Evolutionary conservation across 306 rosid species (phyloP), one percentile per base, ranked within the genome.

Genomic region (Abrus pulchellus): DNA sequence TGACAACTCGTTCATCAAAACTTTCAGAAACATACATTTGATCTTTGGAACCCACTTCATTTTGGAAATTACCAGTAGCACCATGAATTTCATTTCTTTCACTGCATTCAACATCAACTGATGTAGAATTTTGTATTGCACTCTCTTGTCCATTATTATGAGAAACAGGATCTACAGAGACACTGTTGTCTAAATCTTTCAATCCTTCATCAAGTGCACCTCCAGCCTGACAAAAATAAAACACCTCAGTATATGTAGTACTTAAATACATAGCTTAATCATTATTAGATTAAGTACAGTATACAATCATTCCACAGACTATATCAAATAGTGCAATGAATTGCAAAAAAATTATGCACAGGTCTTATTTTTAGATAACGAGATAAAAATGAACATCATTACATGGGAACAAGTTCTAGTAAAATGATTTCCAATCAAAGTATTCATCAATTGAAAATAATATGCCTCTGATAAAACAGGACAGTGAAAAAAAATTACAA

Each of bases 121-220:
- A 71, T 65, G 83, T 32, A 75, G 84, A 73, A 47, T 76, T 66
- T 64, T 44, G 76, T 44, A 73, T 85, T 8, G 60, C 12, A 70
- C 80, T 88, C 77, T 84, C 86, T 70, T 86, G 87, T 68, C 60
- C 83, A 76, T 82, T 87, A 83, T 73, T 82, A 47, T 87, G 83
- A 70, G 86, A 60, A 76, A 76, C 63, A 67, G 61, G 73, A 49
- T 84, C 89, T 79, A 79, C 88, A 20, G 70, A 44, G 48, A 12
- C 83, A 40, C 70, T 74, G 60, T 11, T 69, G 68, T 74, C 90
- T 44, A 53, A 14, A 75, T 86, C 91, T 56, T 84, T 60, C 43
- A 73, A 40, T 53, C 59, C 90, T 69, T 89, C 96, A 53, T 75
- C 83, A 63, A 68, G 75, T 10, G 32, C 76, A 67, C 7, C 76